phyloP scores from a whole-genome alignment of 805 yeast species.

The Candida lessepsii region DNA sequence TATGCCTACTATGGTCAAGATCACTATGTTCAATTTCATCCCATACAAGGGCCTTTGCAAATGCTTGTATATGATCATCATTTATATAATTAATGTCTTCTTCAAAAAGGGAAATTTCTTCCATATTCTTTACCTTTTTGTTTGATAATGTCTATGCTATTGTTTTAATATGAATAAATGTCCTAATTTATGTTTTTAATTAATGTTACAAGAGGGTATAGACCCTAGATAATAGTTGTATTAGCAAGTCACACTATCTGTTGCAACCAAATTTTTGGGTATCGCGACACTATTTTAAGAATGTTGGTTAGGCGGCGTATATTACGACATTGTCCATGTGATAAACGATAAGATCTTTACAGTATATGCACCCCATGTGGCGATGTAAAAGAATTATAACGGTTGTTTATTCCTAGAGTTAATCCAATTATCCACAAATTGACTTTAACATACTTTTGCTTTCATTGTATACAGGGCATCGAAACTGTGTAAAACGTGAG shows the following conservation, averaged over 20 bases:
- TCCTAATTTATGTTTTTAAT: not conserved
- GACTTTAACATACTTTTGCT: too few relatives aligned
- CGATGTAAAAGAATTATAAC: too few relatives aligned
- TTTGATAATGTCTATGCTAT: not conserved
- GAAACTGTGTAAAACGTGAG: constrained; percentile 5
- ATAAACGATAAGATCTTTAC: too few relatives aligned
- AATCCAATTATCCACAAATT: too few relatives aligned
- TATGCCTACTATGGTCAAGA: not conserved
- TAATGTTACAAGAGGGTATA: not conserved
- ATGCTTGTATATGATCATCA: constrained; percentile 37
- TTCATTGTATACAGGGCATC: not conserved
- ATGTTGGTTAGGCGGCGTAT: constrained; percentile 4
- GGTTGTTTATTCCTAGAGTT: too few relatives aligned
- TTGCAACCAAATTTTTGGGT: constrained; percentile 5
- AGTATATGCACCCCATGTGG: too few relatives aligned
- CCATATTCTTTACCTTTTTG: not conserved
- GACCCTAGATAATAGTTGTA: not conserved
- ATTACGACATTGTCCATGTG: not conserved
- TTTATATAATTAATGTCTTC: constrained; percentile 25
- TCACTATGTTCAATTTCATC: constrained; percentile 27
- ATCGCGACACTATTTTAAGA: not conserved
- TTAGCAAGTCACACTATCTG: constrained; percentile 4
- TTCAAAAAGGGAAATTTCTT: constrained; percentile 4
- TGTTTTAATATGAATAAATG: not conserved
- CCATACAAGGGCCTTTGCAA: constrained; percentile 41